Evolutionary conservation across 2,329 filamentous ascomycete species (phyloP).

Genomic region (Phaeomoniella chlamydospora): DNA sequence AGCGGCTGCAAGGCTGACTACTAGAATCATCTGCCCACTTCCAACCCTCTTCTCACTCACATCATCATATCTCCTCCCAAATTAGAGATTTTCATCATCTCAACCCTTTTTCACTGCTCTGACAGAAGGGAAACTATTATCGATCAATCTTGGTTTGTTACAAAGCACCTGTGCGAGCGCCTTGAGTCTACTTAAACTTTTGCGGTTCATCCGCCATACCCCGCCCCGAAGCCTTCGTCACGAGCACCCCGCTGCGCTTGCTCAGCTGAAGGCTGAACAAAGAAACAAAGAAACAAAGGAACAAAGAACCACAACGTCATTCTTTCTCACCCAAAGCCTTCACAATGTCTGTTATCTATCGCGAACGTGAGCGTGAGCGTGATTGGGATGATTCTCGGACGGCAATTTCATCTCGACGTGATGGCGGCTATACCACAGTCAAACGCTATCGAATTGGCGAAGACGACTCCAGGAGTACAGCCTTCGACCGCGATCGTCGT

Average conservation of each 20-base stretch:
- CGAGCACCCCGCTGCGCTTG: neutral
- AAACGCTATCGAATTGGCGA: constrained; percentile 40
- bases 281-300: neutral
- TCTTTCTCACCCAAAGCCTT: neutral
- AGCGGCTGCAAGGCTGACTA: neutral
- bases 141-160: neutral
- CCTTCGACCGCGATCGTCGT: constrained; percentile 29
- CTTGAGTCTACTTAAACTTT: neutral
- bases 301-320: neutral
- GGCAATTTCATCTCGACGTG: constrained; percentile 16
- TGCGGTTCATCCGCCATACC: neutral
- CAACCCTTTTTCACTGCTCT: too few relatives aligned
- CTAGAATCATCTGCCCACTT: neutral
- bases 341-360: constrained; percentile 21
- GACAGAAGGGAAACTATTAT: too few relatives aligned
- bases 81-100: neutral
- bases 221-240: neutral
- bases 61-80: neutral
- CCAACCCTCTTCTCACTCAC: neutral
- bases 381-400: constrained; percentile 24
- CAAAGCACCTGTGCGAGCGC: neutral
- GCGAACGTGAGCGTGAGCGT: constrained; percentile 23
- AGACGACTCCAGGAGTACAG: constrained; percentile 25
- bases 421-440: constrained; percentile 36
- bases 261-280: neutral